Evolutionary conservation across 129 eudicot genomes (phyloP).

Genomic region (Artemisia annua): DNA sequence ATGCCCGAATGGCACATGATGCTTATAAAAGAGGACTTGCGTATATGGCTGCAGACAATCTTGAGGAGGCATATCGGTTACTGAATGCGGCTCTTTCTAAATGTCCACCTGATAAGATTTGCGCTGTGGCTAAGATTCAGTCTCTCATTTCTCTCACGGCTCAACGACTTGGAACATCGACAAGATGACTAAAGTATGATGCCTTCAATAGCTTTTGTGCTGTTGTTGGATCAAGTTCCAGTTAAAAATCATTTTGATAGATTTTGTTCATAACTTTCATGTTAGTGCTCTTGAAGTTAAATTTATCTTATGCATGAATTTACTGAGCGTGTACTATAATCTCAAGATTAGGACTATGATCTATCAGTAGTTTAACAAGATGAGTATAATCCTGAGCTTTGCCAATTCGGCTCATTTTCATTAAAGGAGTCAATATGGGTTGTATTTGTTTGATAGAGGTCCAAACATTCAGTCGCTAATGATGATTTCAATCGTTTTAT

Average conservation of each 20-base stretch:
- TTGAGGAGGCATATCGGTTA: conserved; percentile 58
- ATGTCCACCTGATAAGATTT: conserved; percentile 68
- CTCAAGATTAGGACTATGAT: too few relatives aligned
- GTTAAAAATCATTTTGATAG: not conserved
- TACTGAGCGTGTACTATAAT: too few relatives aligned
- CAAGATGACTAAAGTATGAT: conserved; percentile 31
- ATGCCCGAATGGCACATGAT: conserved; percentile 65
- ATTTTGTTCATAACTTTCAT: not conserved
- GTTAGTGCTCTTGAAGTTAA: not conserved
- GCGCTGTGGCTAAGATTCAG: conserved; percentile 68
- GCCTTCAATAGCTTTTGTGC: conserved; percentile 10
- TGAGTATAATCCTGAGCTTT: too few relatives aligned
- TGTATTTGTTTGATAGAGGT: too few relatives aligned
- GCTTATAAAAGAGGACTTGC: conserved; percentile 66
- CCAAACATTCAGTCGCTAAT: too few relatives aligned
- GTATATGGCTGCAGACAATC: conserved; percentile 67
- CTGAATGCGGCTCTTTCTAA: conserved; percentile 67
- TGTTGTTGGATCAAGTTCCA: not conserved
- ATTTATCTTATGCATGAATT: not conserved
- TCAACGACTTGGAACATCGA: conserved; percentile 45
- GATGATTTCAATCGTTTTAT: too few relatives aligned
- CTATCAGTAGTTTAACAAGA: too few relatives aligned
- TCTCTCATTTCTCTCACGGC: conserved; percentile 64
- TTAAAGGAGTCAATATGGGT: too few relatives aligned
- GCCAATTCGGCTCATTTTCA: too few relatives aligned